Evolutionary conservation across 306 rosid species (phyloP), one percentile per base, ranked within the genome.

Genomic region (Calophaca sinica): DNA sequence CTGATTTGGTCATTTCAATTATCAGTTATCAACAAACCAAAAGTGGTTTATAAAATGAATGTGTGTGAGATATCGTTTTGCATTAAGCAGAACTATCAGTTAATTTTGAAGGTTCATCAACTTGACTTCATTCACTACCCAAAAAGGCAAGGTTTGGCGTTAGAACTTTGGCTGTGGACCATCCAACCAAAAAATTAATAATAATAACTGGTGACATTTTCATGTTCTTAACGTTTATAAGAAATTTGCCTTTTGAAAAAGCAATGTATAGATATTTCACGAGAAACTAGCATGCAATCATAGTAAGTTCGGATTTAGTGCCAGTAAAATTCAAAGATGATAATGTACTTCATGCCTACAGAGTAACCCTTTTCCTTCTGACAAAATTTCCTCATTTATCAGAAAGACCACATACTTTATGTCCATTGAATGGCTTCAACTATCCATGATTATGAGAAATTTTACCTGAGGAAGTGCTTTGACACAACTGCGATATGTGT

Each of bases 381-480:
- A 54, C 38, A 62, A 62, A 66, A 45, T 5, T 38, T 32, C 74
- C 35, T 62, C 70, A 36, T 68, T 29, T 39, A 48, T 29, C 50
- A 53, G 12, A 44, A 46, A 65, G 52, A 57, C 14, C 38, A 49
- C 1, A 3, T 54, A 68, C 31, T 46, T 29, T 32, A 62, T 48
- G 51, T 12, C 49, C 78, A 49, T 6, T 33, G 55, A 70, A 69
- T 12, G 78, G 29, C 41, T 62, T 65, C 55, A 41, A 67, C 51
- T 33, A 3, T 33, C 15, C 12, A 71, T 6, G 45, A 51, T 41
- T 65, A 41, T 74, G 72, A 84, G 70, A 63, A 59, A 82, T 36
- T 68, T 69, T 68, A 94, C 98, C 98, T 94, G 98, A 50, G 98
- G 98, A 84, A 94, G 97, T 44, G 98, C 98, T 84, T 94, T 94